phyloP scores from a whole-genome alignment of 352 stramenopile species.

The Paralagenidium karlingii region DNA sequence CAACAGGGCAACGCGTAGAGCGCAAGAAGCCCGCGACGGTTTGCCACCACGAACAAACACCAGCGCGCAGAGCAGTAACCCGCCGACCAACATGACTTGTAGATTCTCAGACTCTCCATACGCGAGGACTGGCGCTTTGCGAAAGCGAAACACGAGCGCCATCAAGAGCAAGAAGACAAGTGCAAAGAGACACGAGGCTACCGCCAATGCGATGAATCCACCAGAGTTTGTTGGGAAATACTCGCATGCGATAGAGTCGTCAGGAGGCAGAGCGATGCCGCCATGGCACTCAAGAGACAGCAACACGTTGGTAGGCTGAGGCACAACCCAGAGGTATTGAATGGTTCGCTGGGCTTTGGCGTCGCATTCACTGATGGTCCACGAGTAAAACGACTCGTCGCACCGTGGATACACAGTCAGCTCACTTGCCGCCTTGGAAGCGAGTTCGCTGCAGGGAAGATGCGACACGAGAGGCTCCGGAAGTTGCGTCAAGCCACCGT shows the following conservation, averaged over 20 bases:
- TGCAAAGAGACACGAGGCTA: slow-evolving; percentile 5
- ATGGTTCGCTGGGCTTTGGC: slow-evolving; percentile 10
- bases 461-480: slow-evolving; percentile 19
- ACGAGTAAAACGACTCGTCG: slow-evolving; percentile 28
- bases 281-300: slow-evolving; percentile 17
- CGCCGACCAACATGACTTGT: slow-evolving; percentile 29
- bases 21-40: slow-evolving; percentile 20
- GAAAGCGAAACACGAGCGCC: slow-evolving; percentile 17
- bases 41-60: slow-evolving; percentile 23
- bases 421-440: slow-evolving; percentile 11
- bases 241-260: slow-evolving; percentile 20
- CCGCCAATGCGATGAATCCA: slow-evolving; percentile 6
- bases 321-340: slow-evolving; percentile 22
- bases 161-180: slow-evolving; percentile 6
- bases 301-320: slow-evolving; percentile 4
- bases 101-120: slow-evolving; percentile 55
- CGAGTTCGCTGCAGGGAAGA: slow-evolving; percentile 12
- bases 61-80: slow-evolving; percentile 25
- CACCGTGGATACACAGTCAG: slow-evolving; percentile 15
- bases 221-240: slow-evolving; percentile 16
- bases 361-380: slow-evolving; percentile 18
- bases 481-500: slow-evolving; percentile 16
- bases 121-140: slow-evolving; percentile 34
- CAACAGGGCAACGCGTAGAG: slow-evolving; percentile 13
- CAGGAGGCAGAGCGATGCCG: neutral